Conservation (phyloP, 805 yeast genomes). For the Candida sithepensis region DNA sequence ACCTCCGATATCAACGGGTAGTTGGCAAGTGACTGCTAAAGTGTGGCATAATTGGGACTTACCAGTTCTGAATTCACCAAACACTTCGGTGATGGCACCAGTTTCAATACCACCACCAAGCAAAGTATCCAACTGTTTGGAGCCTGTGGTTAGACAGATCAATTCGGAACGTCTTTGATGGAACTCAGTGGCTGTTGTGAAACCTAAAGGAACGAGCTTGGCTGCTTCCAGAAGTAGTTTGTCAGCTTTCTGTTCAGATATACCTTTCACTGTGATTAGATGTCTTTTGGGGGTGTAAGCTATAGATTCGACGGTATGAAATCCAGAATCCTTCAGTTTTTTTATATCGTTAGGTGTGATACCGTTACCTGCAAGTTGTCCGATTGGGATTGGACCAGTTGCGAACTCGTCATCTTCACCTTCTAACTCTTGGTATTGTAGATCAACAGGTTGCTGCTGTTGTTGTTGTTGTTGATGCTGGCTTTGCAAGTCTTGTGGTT, state of each 20-base stretch:
- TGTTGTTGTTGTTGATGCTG: not conserved
- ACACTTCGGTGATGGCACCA: conserved; percentile 92
- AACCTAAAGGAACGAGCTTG: conserved; percentile 89
- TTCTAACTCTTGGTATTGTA: conserved; percentile 33
- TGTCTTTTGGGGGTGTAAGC: conserved; percentile 90
- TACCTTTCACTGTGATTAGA: conserved; percentile 77
- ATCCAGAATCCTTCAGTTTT: conserved; percentile 79
- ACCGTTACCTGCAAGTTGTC: conserved; percentile 73
- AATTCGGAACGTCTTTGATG: conserved; percentile 86
- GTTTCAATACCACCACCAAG: conserved; percentile 97
- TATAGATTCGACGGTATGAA: conserved; percentile 84
- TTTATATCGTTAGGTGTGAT: conserved; percentile 74
- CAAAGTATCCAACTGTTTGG: conserved; percentile 87
- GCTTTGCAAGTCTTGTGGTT: not conserved
- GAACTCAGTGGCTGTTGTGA: conserved; percentile 94
- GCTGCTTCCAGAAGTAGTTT: conserved; percentile 78
- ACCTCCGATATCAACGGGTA: conserved; percentile 96
- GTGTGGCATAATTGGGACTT: conserved; percentile 97
- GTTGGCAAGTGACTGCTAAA: conserved; percentile 91
- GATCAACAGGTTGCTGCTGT: conserved; percentile 4
- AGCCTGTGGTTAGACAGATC: conserved; percentile 92
- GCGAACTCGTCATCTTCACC: conserved; percentile 41
- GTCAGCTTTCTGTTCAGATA: conserved; percentile 94
- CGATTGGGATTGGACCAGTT: conserved; percentile 51
- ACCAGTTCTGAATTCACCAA: conserved; percentile 97